phyloP scores from a whole-genome alignment of 805 yeast species.

The Komagataella mondaviorum region DNA sequence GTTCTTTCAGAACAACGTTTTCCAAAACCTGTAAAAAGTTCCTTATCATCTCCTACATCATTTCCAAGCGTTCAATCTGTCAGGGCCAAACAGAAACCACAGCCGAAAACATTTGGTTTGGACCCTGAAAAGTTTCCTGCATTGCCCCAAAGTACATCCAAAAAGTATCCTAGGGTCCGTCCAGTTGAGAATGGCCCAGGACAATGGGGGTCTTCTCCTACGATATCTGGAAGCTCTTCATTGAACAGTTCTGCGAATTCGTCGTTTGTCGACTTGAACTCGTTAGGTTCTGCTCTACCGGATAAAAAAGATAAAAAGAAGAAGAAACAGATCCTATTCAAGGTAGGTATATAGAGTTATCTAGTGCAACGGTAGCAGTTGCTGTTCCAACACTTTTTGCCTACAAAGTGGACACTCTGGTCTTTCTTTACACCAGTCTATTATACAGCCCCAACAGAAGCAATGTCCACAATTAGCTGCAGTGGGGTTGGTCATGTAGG shows the following conservation, averaged over 20 bases:
- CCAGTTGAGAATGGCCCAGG: constrained; percentile 21
- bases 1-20: not conserved
- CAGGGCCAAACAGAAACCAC: constrained; percentile 2
- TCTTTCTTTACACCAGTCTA: constrained; percentile 79
- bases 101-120: constrained; percentile 2
- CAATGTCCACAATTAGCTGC: constrained; percentile 86
- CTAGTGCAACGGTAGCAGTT: constrained; percentile 42
- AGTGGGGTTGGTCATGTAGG: constrained; percentile 69
- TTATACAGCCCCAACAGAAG: constrained; percentile 85
- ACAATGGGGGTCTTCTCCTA: constrained; percentile 15
- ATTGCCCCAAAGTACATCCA: constrained; percentile 22
- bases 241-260: constrained; percentile 2
- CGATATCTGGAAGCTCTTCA: constrained; percentile 1
- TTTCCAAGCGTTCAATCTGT: not conserved
- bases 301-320: constrained; percentile 26
- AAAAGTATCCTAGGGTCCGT: constrained; percentile 46
- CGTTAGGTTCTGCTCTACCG: constrained; percentile 9
- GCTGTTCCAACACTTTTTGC: constrained; percentile 49
- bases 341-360: constrained; percentile 28
- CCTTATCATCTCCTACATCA: constrained; percentile 1
- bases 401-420: constrained; percentile 91
- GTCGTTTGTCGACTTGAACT: constrained; percentile 10
- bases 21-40: not conserved
- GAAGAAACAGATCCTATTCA: constrained; percentile 40
- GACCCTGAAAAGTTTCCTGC: constrained; percentile 13